These are phyloP conservation scores for Diutina neorugosa DNA, from an alignment of 1,139 yeast species.

Conservation along the genomic window DNA sequence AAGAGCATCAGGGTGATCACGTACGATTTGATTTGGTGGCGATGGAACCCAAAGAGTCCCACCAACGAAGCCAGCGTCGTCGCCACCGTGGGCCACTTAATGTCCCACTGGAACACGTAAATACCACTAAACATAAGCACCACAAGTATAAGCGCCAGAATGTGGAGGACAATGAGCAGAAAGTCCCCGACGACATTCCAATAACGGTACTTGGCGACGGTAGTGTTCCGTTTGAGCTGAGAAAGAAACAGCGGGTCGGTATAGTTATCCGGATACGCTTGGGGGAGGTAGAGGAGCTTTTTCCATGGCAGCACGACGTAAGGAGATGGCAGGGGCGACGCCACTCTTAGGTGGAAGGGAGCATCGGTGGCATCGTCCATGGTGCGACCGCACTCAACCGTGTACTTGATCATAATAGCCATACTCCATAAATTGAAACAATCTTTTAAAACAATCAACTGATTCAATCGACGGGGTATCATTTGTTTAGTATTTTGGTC, in stretches of 20 bases:
- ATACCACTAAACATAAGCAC: slow-evolving; percentile 51
- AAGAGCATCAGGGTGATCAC: slow-evolving; percentile 56
- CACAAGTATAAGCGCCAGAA: slow-evolving; percentile 49
- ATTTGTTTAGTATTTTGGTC: neutral
- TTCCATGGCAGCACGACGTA: slow-evolving; percentile 42
- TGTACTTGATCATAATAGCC: neutral
- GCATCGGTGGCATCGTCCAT: neutral
- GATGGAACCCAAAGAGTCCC: slow-evolving; percentile 14
- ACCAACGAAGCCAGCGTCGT: slow-evolving; percentile 16
- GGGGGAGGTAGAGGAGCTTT: slow-evolving; percentile 76
- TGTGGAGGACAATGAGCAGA: slow-evolving; percentile 53
- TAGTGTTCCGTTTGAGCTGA: slow-evolving; percentile 65
- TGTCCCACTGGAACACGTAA: slow-evolving; percentile 34
- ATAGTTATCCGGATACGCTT: slow-evolving; percentile 85
- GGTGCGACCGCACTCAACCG: neutral
- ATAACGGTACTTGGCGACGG: slow-evolving; percentile 59
- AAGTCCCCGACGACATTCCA: slow-evolving; percentile 56
- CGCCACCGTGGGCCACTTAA: slow-evolving; percentile 21
- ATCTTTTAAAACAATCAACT: no score
- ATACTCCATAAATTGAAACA: neutral
- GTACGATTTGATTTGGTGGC: slow-evolving; percentile 40
- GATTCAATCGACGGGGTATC: no score
- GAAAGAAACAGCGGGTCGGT: slow-evolving; percentile 72
- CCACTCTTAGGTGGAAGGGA: neutral
- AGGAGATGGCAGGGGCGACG: neutral